A percentile compares a stretch with the other conserved stretches of the same genome.
Conservation (phyloP, 2,329 filamentous ascomycete genomes). For the Pseudogymnoascus sp. region DNA sequence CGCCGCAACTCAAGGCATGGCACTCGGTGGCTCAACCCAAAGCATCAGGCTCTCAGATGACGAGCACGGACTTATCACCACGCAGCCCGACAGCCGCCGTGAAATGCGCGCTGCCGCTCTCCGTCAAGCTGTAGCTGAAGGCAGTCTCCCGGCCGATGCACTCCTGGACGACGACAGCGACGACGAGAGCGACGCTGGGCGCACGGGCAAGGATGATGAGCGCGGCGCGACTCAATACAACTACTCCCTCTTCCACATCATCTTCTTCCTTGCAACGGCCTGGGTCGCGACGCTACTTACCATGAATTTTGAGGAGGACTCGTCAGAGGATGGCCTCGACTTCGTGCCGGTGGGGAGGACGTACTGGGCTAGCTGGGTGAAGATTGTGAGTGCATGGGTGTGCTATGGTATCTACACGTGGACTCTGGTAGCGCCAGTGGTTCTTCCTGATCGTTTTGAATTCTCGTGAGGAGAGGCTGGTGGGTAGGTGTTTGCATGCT, state of each 20-base stretch:
- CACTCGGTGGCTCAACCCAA: conserved; percentile 57
- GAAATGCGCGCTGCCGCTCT: conserved; percentile 93
- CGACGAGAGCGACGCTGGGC: conserved; percentile 55
- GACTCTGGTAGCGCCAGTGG: conserved; percentile 81
- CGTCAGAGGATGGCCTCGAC: conserved; percentile 60
- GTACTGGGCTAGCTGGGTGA: conserved; percentile 98
- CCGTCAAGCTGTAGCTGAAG: conserved; percentile 85
- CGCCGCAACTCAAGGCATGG: conserved; percentile 84
- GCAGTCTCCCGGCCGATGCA: conserved; percentile 84
- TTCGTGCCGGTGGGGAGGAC: conserved; percentile 92
- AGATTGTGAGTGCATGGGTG: conserved; percentile 95
- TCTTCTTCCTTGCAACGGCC: conserved; percentile 91
- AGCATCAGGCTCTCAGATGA: conserved; percentile 62
- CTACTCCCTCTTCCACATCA: conserved; percentile 92
- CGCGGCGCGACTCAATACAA: conserved; percentile 87
- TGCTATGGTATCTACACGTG: conserved; percentile 93
- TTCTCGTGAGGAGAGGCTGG: conserved; percentile 33
- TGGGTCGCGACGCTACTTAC: conserved; percentile 92
- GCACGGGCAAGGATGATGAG: conserved; percentile 76
- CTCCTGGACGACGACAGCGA: conserved; percentile 63
- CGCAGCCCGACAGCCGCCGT: conserved; percentile 70
- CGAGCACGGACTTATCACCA: conserved; percentile 82
- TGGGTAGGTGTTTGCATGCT: not conserved
- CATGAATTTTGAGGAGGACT: conserved; percentile 65
- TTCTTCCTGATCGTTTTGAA: conserved; percentile 83